Percentiles rank a stretch among this genome's conserved stretches.
Conservation (phyloP, 2,329 filamentous ascomycete species). For the Fusarium avenaceum region DNA sequence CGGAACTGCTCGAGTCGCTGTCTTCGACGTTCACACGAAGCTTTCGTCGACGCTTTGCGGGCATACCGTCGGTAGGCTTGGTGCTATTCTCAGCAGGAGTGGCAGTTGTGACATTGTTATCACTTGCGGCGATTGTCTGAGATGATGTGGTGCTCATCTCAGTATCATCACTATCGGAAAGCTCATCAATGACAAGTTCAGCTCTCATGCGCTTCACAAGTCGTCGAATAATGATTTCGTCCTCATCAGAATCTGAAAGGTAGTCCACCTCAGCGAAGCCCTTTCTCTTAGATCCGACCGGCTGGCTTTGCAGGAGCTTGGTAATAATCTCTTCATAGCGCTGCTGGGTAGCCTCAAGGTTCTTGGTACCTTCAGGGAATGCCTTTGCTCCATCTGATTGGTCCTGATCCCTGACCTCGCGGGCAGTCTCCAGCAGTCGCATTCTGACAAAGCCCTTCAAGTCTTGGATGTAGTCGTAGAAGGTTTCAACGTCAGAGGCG, state of each 20-base stretch:
- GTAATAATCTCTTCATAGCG: constrained; percentile 69
- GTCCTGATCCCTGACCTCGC: constrained; percentile 70
- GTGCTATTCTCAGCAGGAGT: constrained; percentile 56
- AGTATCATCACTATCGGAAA: constrained; percentile 64
- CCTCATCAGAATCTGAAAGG: constrained; percentile 63
- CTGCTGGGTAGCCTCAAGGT: constrained; percentile 64
- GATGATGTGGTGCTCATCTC: constrained; percentile 52
- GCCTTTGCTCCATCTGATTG: constrained; percentile 62
- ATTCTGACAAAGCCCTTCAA: constrained; percentile 81
- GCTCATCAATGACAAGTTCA: constrained; percentile 68
- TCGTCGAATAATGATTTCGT: constrained; percentile 64
- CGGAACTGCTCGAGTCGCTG: constrained; percentile 55
- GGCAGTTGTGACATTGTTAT: constrained; percentile 44
- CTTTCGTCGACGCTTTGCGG: constrained; percentile 66
- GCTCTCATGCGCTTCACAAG: constrained; percentile 74
- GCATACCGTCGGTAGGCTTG: constrained; percentile 61
- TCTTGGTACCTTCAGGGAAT: constrained; percentile 65
- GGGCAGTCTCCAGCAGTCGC: constrained; percentile 75
- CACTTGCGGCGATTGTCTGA: constrained; percentile 49
- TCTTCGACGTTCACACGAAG: constrained; percentile 62
- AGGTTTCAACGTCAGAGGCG: constrained; percentile 73
- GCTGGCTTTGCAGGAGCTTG: constrained; percentile 58
- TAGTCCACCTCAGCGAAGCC: constrained; percentile 67
- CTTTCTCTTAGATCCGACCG: constrained; percentile 61
- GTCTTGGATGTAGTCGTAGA: constrained; percentile 83